Base-by-base conservation (phyloP, 192 early-diverging fungal genomes). In the Coemansia umbellata region DNA sequence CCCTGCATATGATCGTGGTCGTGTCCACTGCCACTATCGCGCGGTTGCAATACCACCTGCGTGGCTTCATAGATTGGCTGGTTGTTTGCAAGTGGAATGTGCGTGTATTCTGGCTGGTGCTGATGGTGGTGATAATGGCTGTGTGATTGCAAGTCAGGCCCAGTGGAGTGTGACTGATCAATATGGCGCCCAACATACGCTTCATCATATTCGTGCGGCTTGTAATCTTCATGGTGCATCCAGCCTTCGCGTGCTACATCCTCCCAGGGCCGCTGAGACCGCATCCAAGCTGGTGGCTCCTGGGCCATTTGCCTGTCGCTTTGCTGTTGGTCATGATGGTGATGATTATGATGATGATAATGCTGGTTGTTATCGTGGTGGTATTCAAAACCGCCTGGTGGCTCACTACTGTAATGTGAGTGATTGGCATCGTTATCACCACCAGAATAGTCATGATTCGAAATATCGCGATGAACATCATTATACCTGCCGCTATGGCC, bases 191-290 rank as follows among this genome's bases (percentile, higher is more conserved):
- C 69, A 36, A 72, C 66, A 53, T 78, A 83, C 1, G 79, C 66
- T 7, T 81, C 69, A 36, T 83, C 79, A 40, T 81, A 80, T 2
- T 49, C 28, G 35, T 61, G 60, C 14, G 66, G 78, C 28, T 75
- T 62, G 24, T 59, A 62, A n/a, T 76, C 74, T n/a, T 60, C 68
- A n/a, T 72, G 66, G 22, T 80, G 76, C 26, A 66, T 53, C 55
- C 67, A 77, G 0, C 79, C 73, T 33, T 83, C 79, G 42, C 79
- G 57, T 15, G 79, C 81, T 11, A 83, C 59, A 42, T 70, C 74
- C 47, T 83, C 81, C 79, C 79, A 83, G 19, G 79, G 77, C 22
- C 81, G 61, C 55, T 69, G 66, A 21, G 74, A 76, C n/a, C 62
- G 52, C 63, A 76, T 76, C 74, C 74, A 76, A 19, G 40, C 50